Evolutionary conservation across 768 basidiomycete species (phyloP).

Genomic region (Pulveroboletus ravenelii): DNA sequence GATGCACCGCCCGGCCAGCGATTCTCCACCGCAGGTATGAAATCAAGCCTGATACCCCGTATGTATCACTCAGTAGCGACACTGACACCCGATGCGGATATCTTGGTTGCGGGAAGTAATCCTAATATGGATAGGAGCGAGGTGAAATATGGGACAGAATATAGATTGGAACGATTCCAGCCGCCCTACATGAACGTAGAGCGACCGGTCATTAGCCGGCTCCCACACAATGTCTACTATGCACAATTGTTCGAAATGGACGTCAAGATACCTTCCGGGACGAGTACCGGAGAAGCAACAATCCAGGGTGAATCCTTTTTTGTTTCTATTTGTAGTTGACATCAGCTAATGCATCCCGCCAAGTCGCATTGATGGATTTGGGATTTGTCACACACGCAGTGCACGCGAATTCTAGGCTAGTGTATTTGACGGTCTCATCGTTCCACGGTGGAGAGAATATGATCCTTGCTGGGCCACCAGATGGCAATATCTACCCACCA

Average conservation of each 20-base stretch:
- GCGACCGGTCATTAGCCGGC: conserved; percentile 48
- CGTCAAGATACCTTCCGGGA: conserved; percentile 39
- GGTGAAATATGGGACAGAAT: conserved; percentile 75
- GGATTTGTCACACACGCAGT: conserved; percentile 78
- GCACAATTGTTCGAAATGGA: conserved; percentile 43
- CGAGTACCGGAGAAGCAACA: conserved; percentile 30
- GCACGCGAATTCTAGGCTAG: conserved; percentile 72
- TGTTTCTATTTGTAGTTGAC: neutral
- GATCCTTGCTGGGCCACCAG: conserved; percentile 59
- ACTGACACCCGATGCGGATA: conserved; percentile 61
- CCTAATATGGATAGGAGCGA: conserved; percentile 79
- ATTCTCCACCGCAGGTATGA: conserved; percentile 56
- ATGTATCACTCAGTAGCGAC: conserved; percentile 85
- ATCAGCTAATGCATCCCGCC: conserved; percentile 5
- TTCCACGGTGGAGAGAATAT: conserved; percentile 44
- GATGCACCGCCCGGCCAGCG: conserved; percentile 47
- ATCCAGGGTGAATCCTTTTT: conserved; percentile 45
- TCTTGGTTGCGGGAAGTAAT: conserved; percentile 82
- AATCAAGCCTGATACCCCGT: conserved; percentile 62
- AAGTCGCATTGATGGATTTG: conserved; percentile 76
- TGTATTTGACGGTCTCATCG: conserved; percentile 51
- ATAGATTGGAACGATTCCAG: conserved; percentile 79
- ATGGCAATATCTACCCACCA: conserved; percentile 65
- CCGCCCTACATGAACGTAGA: conserved; percentile 72
- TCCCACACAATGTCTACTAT: conserved; percentile 39